Conservation (phyloP, 345 rosid genomes). For the Ailanthus altissimus region DNA sequence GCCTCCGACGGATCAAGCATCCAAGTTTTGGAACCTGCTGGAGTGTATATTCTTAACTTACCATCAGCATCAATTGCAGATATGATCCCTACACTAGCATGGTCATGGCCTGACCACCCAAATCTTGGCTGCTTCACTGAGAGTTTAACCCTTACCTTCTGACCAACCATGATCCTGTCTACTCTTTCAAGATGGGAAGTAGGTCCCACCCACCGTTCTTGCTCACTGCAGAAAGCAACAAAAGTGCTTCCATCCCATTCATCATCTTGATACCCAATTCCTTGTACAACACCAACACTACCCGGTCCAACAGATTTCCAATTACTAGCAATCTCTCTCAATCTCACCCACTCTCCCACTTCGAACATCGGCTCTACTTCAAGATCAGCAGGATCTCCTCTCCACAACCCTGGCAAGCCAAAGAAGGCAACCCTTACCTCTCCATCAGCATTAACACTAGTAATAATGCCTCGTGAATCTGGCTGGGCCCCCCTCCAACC, state of each 20-base stretch:
- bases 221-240: conserved; percentile 89
- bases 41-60: conserved; percentile 87
- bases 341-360: conserved; percentile 94
- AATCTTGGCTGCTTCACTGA: conserved; percentile 90
- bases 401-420: conserved; percentile 85
- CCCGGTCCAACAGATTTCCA: conserved; percentile 90
- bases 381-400: conserved; percentile 90
- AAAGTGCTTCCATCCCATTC: conserved; percentile 79
- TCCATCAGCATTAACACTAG: conserved; percentile 91
- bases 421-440: conserved; percentile 86
- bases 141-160: conserved; percentile 70
- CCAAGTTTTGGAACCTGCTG: conserved; percentile 91
- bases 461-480: conserved; percentile 74
- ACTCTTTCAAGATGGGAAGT: conserved; percentile 71
- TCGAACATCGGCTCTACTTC: conserved; percentile 73
- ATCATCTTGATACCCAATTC: conserved; percentile 76
- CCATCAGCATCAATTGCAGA: conserved; percentile 94
- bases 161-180: conserved; percentile 60
- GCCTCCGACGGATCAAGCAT: conserved; percentile 96
- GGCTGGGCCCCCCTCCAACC: conserved; percentile 93
- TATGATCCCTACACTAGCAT: conserved; percentile 74
- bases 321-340: conserved; percentile 51
- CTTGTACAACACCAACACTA: conserved; percentile 83
- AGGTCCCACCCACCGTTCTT: conserved; percentile 88
- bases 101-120: conserved; percentile 95